These are phyloP conservation scores for Exophiala sp. DNA, from an alignment of 2,329 filamentous ascomycete genomes.

Conservation along the genomic window DNA sequence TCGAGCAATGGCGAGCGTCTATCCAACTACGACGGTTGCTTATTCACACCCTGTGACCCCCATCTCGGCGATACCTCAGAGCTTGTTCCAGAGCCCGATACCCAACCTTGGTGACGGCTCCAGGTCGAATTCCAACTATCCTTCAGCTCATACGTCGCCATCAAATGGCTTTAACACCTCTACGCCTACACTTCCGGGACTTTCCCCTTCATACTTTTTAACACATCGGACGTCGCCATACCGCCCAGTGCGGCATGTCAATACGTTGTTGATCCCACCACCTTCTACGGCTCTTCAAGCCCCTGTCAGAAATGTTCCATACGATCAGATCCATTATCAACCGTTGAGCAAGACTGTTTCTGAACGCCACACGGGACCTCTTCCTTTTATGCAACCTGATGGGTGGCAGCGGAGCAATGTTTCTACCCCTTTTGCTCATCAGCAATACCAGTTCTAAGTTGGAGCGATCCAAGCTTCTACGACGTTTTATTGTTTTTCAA, in stretches of 20 bases:
- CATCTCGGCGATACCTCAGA: slow-evolving; percentile 34
- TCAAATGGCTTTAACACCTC: slow-evolving; percentile 60
- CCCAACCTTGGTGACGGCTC: slow-evolving; percentile 19
- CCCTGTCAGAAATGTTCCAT: slow-evolving; percentile 61
- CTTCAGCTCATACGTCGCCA: slow-evolving; percentile 62
- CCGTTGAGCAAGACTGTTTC: slow-evolving; percentile 68
- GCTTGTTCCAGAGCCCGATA: slow-evolving; percentile 32
- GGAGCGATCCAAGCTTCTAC: not conserved
- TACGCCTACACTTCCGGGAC: slow-evolving; percentile 60
- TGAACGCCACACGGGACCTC: slow-evolving; percentile 62
- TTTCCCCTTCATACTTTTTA: slow-evolving; percentile 84
- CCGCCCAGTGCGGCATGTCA: slow-evolving; percentile 81
- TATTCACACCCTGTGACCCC: slow-evolving; percentile 49
- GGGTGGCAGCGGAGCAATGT: slow-evolving; percentile 36
- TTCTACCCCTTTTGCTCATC: slow-evolving; percentile 24
- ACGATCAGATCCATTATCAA: slow-evolving; percentile 78
- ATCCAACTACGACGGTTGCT: slow-evolving; percentile 54
- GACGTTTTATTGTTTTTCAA: not conserved
- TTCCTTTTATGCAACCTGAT: slow-evolving; percentile 55
- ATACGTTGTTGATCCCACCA: slow-evolving; percentile 85
- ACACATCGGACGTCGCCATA: slow-evolving; percentile 89
- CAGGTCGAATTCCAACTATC: slow-evolving; percentile 26
- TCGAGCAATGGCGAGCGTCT: slow-evolving; percentile 75
- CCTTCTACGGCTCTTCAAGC: slow-evolving; percentile 75
- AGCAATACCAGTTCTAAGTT: slow-evolving; percentile 20